A percentile compares a stretch with the other conserved stretches of the same genome.
Conservation (phyloP, 1,284 basidiomycete genomes). For the Singerocomus rubriflavus region DNA sequence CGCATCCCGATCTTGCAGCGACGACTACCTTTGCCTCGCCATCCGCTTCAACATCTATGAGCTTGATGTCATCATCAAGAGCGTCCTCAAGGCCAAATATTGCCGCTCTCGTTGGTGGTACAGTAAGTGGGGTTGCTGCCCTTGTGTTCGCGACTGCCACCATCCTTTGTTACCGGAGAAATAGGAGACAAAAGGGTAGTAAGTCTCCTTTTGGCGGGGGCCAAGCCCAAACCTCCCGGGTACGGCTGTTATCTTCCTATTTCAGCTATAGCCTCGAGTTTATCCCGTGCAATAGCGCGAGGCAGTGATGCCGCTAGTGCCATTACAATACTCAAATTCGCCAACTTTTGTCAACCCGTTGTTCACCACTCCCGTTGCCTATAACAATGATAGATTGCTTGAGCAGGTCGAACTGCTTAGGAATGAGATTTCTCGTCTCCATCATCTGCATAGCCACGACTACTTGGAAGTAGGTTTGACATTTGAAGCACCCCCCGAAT, state of each 20-base stretch:
- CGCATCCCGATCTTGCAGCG: too few species aligned
- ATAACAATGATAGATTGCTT: background rate
- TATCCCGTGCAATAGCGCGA: too few species aligned
- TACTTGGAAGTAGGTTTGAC: too few species aligned
- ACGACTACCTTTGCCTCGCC: too few species aligned
- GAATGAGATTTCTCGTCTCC: slow-evolving; percentile 14
- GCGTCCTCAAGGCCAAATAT: background rate
- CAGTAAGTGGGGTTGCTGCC: background rate
- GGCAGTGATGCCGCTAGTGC: too few species aligned
- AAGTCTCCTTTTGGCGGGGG: background rate
- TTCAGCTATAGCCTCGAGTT: too few species aligned
- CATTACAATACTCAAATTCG: background rate
- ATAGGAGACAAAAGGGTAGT: background rate
- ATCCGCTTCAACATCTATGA: background rate
- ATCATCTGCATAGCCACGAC: background rate
- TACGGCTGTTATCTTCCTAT: too few species aligned
- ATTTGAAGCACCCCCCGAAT: slow-evolving; percentile 7
- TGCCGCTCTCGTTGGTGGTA: slow-evolving; percentile 10
- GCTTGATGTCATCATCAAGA: background rate
- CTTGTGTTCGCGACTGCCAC: background rate
- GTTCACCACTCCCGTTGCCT: background rate
- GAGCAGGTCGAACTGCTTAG: slow-evolving; percentile 12
- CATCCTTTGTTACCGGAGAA: slow-evolving; percentile 3
- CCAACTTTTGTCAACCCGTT: background rate
- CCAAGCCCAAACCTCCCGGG: too few species aligned